Conservation (phyloP, 208 protist genomes). For the Porcisia deanei region DNA sequence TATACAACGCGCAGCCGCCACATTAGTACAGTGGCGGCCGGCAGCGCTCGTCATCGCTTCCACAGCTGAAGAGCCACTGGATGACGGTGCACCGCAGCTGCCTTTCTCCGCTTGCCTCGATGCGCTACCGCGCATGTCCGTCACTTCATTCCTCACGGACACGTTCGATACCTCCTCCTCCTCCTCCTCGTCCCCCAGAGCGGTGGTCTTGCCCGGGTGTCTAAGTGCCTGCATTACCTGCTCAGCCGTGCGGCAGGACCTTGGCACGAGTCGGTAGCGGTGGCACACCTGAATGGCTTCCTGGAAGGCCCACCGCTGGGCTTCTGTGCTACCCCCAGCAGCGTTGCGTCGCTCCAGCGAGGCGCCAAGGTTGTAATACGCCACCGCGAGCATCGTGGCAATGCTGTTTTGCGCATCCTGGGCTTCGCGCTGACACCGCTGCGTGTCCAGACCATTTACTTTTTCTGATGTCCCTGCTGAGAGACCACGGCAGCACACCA, state of each 20-base stretch:
- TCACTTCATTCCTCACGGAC: not conserved
- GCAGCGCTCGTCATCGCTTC: not conserved
- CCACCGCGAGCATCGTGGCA: constrained; percentile 83
- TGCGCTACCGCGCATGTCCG: not conserved
- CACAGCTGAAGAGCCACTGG: not conserved
- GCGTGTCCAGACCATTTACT: constrained; percentile 16
- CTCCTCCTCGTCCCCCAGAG: not conserved
- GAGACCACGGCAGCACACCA: constrained; percentile 23
- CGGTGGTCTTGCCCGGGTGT: constrained; percentile 10
- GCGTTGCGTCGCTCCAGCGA: constrained; percentile 67
- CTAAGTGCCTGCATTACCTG: constrained; percentile 60
- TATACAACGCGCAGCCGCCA: not conserved
- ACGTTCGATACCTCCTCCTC: not conserved
- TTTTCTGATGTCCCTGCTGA: not conserved
- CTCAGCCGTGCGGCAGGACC: constrained; percentile 64
- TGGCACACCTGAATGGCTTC: constrained; percentile 51
- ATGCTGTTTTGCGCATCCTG: constrained; percentile 15
- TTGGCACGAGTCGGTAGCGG: constrained; percentile 56
- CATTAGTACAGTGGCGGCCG: not conserved
- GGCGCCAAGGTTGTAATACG: constrained; percentile 85
- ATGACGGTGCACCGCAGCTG: not conserved
- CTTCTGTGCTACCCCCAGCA: constrained; percentile 27
- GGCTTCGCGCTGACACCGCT: constrained; percentile 40
- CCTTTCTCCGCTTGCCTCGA: not conserved
- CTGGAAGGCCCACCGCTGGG: constrained; percentile 57